These are phyloP conservation scores for Candida fluviatilis DNA, from an alignment of 805 yeast genomes.

Conservation along the genomic window DNA sequence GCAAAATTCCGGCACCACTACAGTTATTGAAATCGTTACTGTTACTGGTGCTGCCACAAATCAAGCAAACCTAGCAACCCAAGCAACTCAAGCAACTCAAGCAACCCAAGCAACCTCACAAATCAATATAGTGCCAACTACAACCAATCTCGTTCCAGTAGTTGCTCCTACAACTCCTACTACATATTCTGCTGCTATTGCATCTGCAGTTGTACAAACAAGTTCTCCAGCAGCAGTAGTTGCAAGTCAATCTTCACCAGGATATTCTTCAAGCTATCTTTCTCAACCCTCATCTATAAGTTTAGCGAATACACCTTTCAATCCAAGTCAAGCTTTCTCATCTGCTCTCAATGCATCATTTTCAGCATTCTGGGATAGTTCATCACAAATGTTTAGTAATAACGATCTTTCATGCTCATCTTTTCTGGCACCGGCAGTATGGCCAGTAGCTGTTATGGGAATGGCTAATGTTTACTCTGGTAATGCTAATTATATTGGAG, in stretches of 20 bases:
- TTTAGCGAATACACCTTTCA: not conserved
- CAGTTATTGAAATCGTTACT: not conserved
- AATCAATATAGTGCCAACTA: too few species aligned
- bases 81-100: not conserved
- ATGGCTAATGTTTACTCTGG: slow-evolving; percentile 14
- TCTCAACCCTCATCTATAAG: not conserved
- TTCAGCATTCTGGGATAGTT: not conserved
- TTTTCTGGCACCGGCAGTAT: slow-evolving; percentile 16
- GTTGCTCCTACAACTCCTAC: not conserved
- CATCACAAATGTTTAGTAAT: not conserved
- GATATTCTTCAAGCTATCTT: not conserved
- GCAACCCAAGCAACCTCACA: not conserved
- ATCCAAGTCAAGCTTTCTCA: not conserved
- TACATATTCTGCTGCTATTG: too few species aligned
- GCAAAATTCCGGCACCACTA: not conserved
- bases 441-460: slow-evolving; percentile 26
- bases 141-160: not conserved
- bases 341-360: not conserved
- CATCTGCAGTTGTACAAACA: too few species aligned
- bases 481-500: slow-evolving; percentile 10
- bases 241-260: not conserved
- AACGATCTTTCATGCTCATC: not conserved
- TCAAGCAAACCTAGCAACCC: not conserved
- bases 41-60: too few species aligned
- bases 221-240: not conserved